A percentile compares a stretch with the other conserved stretches of the same genome.
Conservation (phyloP, 2,329 filamentous ascomycete species). For the Calonectria naviculata region DNA sequence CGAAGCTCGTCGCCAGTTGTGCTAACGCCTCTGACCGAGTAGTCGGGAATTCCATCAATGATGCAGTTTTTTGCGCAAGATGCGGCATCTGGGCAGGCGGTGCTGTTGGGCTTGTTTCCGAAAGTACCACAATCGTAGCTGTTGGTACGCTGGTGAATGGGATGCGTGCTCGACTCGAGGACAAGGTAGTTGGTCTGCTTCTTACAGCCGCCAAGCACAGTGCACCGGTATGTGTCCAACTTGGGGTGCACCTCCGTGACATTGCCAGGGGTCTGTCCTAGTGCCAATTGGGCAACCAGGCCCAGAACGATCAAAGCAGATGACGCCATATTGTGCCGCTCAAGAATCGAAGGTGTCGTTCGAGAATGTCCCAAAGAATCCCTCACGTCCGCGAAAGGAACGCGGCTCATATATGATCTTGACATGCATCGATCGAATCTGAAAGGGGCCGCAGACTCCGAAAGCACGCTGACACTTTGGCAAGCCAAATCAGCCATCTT, state of each 20-base stretch:
- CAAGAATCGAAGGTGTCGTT: too few species aligned
- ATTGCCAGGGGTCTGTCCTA: slow-evolving; percentile 52
- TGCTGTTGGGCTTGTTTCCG: slow-evolving; percentile 50
- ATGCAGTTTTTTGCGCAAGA: slow-evolving; percentile 66
- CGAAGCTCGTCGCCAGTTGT: slow-evolving; percentile 45
- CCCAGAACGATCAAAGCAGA: slow-evolving; percentile 12
- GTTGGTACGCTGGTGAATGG: slow-evolving; percentile 54
- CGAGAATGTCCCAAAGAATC: neutral
- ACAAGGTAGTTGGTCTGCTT: slow-evolving; percentile 60
- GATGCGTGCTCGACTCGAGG: slow-evolving; percentile 59
- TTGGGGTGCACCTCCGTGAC: slow-evolving; percentile 61
- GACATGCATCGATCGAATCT: neutral
- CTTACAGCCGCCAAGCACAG: slow-evolving; percentile 59
- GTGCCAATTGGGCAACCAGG: slow-evolving; percentile 25
- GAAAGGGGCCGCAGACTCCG: too few species aligned
- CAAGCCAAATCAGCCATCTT: neutral
- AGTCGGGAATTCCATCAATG: slow-evolving; percentile 61
- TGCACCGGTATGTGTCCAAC: slow-evolving; percentile 64
- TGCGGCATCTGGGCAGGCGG: slow-evolving; percentile 60
- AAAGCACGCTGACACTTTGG: neutral
- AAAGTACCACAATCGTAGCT: slow-evolving; percentile 36
- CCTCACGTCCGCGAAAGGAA: neutral
- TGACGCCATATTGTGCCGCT: slow-evolving; percentile 5
- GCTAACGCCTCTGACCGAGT: slow-evolving; percentile 48
- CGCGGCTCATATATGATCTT: neutral